These are phyloP conservation scores for Opeltia flavorubescens DNA, from an alignment of 495 filamentous ascomycete species.

Conservation along the genomic window DNA sequence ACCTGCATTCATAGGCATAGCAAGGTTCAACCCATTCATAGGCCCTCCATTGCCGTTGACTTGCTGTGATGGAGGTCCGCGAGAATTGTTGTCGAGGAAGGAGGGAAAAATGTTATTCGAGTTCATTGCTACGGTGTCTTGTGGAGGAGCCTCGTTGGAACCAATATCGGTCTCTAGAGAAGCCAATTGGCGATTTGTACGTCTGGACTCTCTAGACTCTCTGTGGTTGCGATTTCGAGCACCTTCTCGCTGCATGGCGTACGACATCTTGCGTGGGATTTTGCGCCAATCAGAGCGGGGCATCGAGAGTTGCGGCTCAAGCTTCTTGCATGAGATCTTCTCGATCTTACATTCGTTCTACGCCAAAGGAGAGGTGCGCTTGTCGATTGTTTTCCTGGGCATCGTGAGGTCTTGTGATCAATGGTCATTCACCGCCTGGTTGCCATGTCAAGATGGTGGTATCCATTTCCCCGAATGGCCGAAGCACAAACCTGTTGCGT, in stretches of 20 bases:
- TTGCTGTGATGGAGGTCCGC: conserved; percentile 20
- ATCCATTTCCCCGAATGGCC: no score
- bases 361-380: no score
- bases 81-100: conserved; percentile 15
- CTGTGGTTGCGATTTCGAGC: not conserved
- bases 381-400: no score
- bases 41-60: conserved; percentile 29
- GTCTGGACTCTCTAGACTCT: not conserved
- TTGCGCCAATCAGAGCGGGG: not conserved
- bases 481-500: no score
- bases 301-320: not conserved
- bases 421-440: no score
- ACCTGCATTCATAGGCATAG: conserved; percentile 56
- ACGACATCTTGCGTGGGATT: not conserved
- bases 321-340: not conserved
- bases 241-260: not conserved
- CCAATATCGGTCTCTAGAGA: not conserved
- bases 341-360: no score
- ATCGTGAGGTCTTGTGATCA: no score
- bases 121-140: conserved; percentile 9
- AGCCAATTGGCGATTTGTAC: not conserved
- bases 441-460: no score
- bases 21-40: conserved; percentile 45
- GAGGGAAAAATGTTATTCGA: conserved; percentile 14
- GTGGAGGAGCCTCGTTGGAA: not conserved